phyloP scores from a whole-genome alignment of 2,329 filamentous ascomycete genomes.

The Tolypocladium guangdongense region DNA sequence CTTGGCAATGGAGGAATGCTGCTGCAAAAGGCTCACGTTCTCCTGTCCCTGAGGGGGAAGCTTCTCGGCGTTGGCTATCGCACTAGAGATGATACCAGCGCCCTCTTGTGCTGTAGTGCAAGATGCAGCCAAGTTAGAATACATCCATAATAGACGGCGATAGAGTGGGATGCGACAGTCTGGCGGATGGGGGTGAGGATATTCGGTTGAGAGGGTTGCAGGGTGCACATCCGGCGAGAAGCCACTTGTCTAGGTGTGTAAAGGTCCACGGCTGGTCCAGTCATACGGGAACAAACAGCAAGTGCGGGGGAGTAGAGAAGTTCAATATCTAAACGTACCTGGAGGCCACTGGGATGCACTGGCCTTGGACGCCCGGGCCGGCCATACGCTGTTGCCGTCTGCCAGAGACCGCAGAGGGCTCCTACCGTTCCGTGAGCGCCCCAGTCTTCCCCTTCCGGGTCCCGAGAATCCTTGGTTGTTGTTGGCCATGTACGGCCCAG shows the following conservation, averaged over 20 bases:
- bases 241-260: background rate
- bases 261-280: background rate
- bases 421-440: conserved; percentile 51
- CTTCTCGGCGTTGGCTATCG: conserved; percentile 80
- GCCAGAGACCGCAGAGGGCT: conserved; percentile 50
- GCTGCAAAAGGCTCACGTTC: conserved; percentile 67
- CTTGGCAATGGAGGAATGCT: conserved; percentile 47
- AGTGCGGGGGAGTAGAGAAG: background rate
- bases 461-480: conserved; percentile 59
- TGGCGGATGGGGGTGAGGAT: background rate
- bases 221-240: background rate
- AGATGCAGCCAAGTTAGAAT: background rate
- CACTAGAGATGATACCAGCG: conserved; percentile 76
- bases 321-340: conserved; percentile 26
- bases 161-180: background rate
- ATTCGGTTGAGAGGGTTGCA: too few relatives aligned
- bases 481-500: conserved; percentile 39
- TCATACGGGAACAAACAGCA: background rate
- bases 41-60: conserved; percentile 58
- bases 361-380: conserved; percentile 33
- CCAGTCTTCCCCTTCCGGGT: conserved; percentile 72
- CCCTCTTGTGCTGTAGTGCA: conserved; percentile 28
- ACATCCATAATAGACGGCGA: background rate
- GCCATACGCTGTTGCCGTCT: conserved; percentile 48
- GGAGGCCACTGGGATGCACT: conserved; percentile 33